phyloP scores from a whole-genome alignment of 2,329 filamentous ascomycete species.

The Ophiocordyceps polyrhachis-furcata region DNA sequence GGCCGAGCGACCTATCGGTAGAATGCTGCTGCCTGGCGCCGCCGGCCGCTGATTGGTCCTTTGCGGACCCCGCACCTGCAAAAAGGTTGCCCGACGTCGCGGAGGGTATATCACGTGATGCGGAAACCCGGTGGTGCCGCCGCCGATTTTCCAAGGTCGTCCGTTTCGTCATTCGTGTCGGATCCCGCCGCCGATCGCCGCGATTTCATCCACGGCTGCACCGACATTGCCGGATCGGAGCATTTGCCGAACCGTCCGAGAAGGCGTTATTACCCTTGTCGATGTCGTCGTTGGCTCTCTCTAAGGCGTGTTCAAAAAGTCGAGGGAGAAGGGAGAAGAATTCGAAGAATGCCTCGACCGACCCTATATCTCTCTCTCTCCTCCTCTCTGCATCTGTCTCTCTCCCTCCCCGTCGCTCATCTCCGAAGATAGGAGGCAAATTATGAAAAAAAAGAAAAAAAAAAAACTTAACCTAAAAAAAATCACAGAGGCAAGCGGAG shows the following conservation, averaged over 20 bases:
- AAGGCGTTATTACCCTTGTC: no score
- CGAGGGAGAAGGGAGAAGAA: no score
- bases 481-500: neutral
- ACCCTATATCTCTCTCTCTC: no score
- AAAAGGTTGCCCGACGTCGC: neutral
- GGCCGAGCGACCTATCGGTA: neutral
- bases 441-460: no score
- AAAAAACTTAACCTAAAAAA: neutral
- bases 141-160: neutral
- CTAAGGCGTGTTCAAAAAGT: no score
- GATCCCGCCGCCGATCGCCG: neutral
- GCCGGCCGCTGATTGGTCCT: neutral
- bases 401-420: neutral
- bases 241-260: neutral
- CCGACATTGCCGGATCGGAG: neutral
- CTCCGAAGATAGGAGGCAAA: neutral
- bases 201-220: neutral
- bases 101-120: neutral
- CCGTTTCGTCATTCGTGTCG: no score
- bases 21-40: conserved; percentile 6
- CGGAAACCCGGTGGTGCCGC: neutral
- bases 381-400: no score
- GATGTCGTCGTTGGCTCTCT: no score
- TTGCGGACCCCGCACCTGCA: neutral
- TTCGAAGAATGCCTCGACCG: no score